Base-by-base conservation (phyloP, 768 basidiomycete species). In the Gelatoporia subvermispora region DNA sequence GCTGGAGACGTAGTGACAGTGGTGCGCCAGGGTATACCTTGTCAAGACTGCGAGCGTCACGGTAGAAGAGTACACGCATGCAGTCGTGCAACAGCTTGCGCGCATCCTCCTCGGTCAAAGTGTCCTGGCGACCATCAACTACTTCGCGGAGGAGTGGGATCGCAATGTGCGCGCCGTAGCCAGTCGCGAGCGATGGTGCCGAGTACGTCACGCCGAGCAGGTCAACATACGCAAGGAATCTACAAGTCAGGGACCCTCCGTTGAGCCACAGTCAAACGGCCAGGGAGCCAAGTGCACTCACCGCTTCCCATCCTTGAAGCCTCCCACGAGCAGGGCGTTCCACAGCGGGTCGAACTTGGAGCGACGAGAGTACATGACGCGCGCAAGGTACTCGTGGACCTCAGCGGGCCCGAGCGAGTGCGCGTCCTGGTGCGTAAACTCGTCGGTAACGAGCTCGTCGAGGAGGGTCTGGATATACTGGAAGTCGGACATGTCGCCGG, bases 401-500 rank as follows among this genome's bases (percentile, higher is more conserved):
- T 98, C 90, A 0, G 76, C 74, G 0, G 95, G 90, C 17, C 89
- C 88, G 3, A 98, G 80, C 21, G 75, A 71, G 58, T 96, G 89
- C 0, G 84, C 87, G 61, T 99, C 96, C 49, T 82, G 81, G 31
- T 84, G 76, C 4, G 88, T 79, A 55, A 85, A 79, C 67, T 99
- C 93, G 31, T 86, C 81, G 54, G 83, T 73, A 37, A 85, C 77
- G 40, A 94, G 72, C 20, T 82, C 77, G 53, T 96, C 88, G 41
- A 99, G 80, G 40, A 85, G 60, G 41, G 72, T 74, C 62, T 96
- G 89, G 56, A 98, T 76, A 68, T 89, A 85, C 66, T 99, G 96
- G 70, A 93, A 98, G 71, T 99, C 96, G 59, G 88, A 88, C 85
- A 99, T 90, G 73, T 99, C 96, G 22, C 96, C 96, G 15, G 91